A percentile compares a stretch with the other conserved stretches of the same genome.
Conservation (phyloP, 768 basidiomycete species). For the Mycena haematopus region DNA sequence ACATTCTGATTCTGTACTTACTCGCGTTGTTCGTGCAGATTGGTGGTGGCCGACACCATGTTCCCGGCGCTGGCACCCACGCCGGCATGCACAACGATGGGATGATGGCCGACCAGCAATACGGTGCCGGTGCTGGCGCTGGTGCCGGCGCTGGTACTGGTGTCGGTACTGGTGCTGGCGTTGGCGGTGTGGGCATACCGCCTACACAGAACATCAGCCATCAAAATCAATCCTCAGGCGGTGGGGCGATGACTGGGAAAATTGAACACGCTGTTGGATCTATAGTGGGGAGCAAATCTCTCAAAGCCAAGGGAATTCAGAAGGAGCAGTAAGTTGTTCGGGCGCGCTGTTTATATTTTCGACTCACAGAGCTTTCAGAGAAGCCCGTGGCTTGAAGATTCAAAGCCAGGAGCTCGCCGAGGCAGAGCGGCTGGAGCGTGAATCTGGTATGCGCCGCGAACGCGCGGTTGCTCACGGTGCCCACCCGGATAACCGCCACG, state of each 20-base stretch:
- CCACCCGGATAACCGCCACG: constrained; percentile 18
- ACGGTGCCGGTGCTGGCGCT: constrained; percentile 9
- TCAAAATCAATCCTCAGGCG: background rate
- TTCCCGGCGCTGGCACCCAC: too few species aligned
- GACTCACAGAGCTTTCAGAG: background rate
- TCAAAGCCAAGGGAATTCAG: constrained; percentile 22
- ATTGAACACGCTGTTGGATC: constrained; percentile 23
- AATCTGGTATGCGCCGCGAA: constrained; percentile 14
- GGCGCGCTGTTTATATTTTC: background rate
- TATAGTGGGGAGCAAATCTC: constrained; percentile 16
- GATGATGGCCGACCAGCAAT: constrained; percentile 8
- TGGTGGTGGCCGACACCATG: constrained; percentile 14
- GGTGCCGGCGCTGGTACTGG: background rate
- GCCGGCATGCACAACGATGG: constrained; percentile 7
- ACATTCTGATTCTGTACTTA: too few species aligned
- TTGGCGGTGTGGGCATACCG: constrained; percentile 7
- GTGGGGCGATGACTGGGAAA: constrained; percentile 18
- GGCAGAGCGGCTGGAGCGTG: constrained; percentile 13
- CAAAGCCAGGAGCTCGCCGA: constrained; percentile 22
- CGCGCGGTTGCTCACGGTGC: constrained; percentile 23
- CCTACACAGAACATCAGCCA: background rate
- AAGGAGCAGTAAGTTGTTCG: constrained; percentile 22
- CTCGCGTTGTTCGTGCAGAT: background rate
- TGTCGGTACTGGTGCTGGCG: background rate
- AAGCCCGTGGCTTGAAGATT: constrained; percentile 15